Evolutionary conservation across 768 basidiomycete genomes (phyloP), one percentile per base, ranked within the genome.

Genomic region (Amylocystis lapponica): DNA sequence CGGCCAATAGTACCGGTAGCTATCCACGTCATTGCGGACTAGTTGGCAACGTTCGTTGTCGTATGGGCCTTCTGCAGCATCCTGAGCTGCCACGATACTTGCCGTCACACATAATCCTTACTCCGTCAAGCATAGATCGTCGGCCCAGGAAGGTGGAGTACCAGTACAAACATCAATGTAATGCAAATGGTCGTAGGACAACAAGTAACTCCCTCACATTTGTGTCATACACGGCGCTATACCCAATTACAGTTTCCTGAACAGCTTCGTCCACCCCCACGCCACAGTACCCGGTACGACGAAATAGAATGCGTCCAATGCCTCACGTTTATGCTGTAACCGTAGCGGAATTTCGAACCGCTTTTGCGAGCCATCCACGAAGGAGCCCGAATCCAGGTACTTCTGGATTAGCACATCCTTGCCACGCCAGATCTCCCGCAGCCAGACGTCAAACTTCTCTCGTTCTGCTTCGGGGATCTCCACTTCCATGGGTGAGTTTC

Each of bases 401-500:
- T 57, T 63, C n/a, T 76, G 75, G 60, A 98, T 79, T 39, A 79
- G 68, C 36, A 66, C 65, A 61, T 99, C 96, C 65, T 99, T 98
- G 56, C 83, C 80, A 30, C 65, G 63, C 94, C 95, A 99, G 42
- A 88, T 58, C 31, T 74, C 67, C 49, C 85, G 66, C 41, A 98
- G 65, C 96, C 96, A 99, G 11, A 64, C 35, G 51, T 94, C 91
- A 57, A 99, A 99, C 20, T 49, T 43, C 19, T 61, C 58, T 27
- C 57, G 61, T 31, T 72, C 64, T 4, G 48, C 52, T 40, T 63
- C 57, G 16, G 56, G 57, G 6, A 58, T 63, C 39, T 58, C 58
- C n/a, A 51, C 47, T 45, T 53, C 59, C 32, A 51, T 49, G 12
- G 51, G 21, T 6, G 40, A 19, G 23, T 41, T 44, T 21, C 51